Percentiles rank a stretch among this genome's conserved stretches.
These are phyloP conservation scores for Heliocybe sulcata DNA, from an alignment of 1,284 basidiomycete genomes.

Conservation along the genomic window DNA sequence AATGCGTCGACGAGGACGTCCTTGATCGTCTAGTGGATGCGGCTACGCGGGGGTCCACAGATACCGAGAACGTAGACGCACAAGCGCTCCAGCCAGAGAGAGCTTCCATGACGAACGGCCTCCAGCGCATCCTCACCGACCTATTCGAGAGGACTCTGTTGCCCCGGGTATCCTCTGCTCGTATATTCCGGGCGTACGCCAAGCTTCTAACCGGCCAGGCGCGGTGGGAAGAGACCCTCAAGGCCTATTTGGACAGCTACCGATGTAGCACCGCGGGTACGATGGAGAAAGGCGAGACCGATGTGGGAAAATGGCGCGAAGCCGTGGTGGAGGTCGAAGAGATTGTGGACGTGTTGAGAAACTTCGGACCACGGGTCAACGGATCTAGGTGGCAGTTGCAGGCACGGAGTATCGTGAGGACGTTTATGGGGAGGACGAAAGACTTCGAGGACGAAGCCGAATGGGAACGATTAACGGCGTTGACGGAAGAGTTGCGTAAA, in stretches of 20 bases:
- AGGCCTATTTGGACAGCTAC: conserved; percentile 81
- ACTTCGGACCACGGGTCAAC: conserved; percentile 69
- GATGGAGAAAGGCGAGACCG: conserved; percentile 59
- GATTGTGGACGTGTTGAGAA: conserved; percentile 75
- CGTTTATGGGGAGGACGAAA: conserved; percentile 77
- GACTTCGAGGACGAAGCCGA: conserved; percentile 87
- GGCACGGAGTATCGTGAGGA: conserved; percentile 81
- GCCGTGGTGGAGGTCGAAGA: conserved; percentile 78
- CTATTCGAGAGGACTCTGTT: conserved; percentile 78
- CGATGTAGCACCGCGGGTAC: conserved; percentile 66
- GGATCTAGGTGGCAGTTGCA: conserved; percentile 77
- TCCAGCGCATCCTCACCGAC: conserved; percentile 52
- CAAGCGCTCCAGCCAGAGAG: conserved; percentile 21
- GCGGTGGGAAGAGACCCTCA: conserved; percentile 70
- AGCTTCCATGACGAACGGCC: conserved; percentile 64
- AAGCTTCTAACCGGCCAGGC: conserved; percentile 70
- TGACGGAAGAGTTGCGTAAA: conserved; percentile 49
- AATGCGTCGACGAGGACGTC: conserved; percentile 77
- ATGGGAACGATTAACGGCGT: conserved; percentile 62
- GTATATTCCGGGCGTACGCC: conserved; percentile 78
- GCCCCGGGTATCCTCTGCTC: conserved; percentile 66
- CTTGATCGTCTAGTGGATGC: conserved; percentile 83
- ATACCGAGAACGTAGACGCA: conserved; percentile 28
- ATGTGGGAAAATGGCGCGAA: conserved; percentile 60
- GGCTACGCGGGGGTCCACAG: conserved; percentile 55